Base-by-base conservation (phyloP, 2,329 filamentous ascomycete species). In the Talaromyces sp. region DNA sequence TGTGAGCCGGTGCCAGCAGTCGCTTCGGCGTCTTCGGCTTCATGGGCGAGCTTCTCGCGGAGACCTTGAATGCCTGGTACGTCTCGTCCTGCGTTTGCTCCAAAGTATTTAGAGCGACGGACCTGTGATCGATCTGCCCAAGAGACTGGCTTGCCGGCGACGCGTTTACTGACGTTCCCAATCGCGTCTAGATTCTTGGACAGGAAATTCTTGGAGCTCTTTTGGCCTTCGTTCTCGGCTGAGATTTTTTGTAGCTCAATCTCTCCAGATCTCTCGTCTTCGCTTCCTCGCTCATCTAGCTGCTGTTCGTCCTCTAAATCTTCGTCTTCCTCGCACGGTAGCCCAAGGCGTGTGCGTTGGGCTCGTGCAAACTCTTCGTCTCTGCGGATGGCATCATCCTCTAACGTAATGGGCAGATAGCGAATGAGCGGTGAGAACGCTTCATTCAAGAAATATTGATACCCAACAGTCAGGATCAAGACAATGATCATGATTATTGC, bases 401-500 rank as follows among this genome's bases (percentile, higher is more conserved):
- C 95, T 60, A 98, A 87, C 0, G 93, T 98, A 65, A 98, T 96
- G 0, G 95, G 95, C 3, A 99, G 80, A 70, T 96, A 96, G 44
- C 89, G 86, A 72, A 96, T 88, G 10, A 99, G 82, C 2, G 95
- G 93, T 0, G 85, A 85, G 67, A 99, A 98, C 0, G 92, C 90
- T 59, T 81, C 79, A 73, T 96, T 96, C 57, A 98, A 81, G 1
- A 96, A 78, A 47, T 88, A 75, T 72, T 99, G 95, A 69, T 90
- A 99, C 4, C 91, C 69, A 1, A 84, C 75, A 0, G 95, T 99
- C 13, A 93, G 78, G 53, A 86, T 70, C 1, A 89, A 70, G 1
- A 88, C 83, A 3, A 96, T 79, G 60, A 97, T 87, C 92, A 98
- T 99, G 68, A 87, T 82, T 60, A 93, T 87, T 11, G 86, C 95